phyloP scores from a whole-genome alignment of 768 basidiomycete species.

The Mycena leptocephala region DNA sequence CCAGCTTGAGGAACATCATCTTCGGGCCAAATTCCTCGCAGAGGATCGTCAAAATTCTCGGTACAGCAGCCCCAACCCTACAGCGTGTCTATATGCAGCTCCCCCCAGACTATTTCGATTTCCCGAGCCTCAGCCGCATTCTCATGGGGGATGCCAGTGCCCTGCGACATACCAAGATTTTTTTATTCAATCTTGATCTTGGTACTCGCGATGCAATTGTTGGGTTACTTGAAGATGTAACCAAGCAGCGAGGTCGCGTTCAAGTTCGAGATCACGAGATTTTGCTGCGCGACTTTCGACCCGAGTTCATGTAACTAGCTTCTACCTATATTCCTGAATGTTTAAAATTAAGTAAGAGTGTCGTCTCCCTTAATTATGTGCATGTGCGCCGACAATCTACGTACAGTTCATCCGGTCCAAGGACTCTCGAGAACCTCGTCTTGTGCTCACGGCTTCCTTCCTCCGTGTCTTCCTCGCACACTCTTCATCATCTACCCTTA shows the following conservation, averaged over 20 bases:
- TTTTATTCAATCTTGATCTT: not conserved
- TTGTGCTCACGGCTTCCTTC: too few species aligned
- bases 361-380: too few species aligned
- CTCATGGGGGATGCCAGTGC: not conserved
- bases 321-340: not conserved
- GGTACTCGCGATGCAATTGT: not conserved
- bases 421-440: too few species aligned
- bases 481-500: too few species aligned
- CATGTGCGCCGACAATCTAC: too few species aligned
- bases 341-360: too few species aligned
- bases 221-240: not conserved
- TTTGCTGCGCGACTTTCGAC: not conserved
- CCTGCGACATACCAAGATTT: slow-evolving; percentile 2
- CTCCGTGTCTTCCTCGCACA: too few species aligned
- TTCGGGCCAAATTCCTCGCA: not conserved
- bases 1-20: not conserved
- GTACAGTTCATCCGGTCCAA: too few species aligned
- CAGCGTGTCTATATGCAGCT: slow-evolving; percentile 8
- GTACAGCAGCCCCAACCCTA: not conserved
- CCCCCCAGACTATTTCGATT: not conserved
- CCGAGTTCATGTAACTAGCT: not conserved
- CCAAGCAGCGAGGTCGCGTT: not conserved
- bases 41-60: not conserved
- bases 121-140: not conserved
- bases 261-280: not conserved